Evolutionary conservation across 192 early-diverging fungal species (phyloP).

Genomic region (Entomortierella beljakovae): DNA sequence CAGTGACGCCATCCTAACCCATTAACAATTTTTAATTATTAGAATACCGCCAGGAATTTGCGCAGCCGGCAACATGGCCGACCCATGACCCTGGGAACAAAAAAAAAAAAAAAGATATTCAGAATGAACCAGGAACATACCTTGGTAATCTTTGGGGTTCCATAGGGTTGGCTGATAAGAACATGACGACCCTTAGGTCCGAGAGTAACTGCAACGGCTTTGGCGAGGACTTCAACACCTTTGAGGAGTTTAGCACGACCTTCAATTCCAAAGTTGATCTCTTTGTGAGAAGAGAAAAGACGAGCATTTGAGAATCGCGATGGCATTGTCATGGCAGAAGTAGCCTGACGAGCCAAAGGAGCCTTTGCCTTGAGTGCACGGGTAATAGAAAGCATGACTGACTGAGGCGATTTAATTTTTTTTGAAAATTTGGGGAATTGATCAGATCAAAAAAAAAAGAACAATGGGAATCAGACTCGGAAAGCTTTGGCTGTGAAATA

Average conservation of each 20-base stretch:
- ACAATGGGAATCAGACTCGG: neutral
- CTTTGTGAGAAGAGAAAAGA: constrained; percentile 93
- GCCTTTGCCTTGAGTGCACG: constrained; percentile 53
- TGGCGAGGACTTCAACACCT: constrained; percentile 97
- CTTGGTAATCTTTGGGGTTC: constrained; percentile 98
- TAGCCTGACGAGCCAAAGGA: constrained; percentile 31
- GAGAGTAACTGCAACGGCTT: constrained; percentile 98
- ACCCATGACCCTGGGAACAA: neutral
- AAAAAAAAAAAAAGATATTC: neutral
- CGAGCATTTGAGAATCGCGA: constrained; percentile 30
- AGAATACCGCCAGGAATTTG: no score
- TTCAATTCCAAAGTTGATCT: constrained; percentile 96
- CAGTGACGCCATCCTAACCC: constrained; percentile 99
- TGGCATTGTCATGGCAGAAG: constrained; percentile 17
- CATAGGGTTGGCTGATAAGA: constrained; percentile 98
- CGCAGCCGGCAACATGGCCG: no score
- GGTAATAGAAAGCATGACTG: constrained; percentile 45
- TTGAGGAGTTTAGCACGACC: constrained; percentile 91
- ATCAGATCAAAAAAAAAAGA: constrained; percentile 12
- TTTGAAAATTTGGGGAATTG: constrained; percentile 7
- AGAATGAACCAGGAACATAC: constrained; percentile 13
- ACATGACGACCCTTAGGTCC: constrained; percentile 99
- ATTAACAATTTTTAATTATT: no score
- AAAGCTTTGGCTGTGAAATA: neutral
- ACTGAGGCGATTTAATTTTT: neutral